Base-by-base conservation (phyloP, 345 rosid species). In the Aegle marmelos region DNA sequence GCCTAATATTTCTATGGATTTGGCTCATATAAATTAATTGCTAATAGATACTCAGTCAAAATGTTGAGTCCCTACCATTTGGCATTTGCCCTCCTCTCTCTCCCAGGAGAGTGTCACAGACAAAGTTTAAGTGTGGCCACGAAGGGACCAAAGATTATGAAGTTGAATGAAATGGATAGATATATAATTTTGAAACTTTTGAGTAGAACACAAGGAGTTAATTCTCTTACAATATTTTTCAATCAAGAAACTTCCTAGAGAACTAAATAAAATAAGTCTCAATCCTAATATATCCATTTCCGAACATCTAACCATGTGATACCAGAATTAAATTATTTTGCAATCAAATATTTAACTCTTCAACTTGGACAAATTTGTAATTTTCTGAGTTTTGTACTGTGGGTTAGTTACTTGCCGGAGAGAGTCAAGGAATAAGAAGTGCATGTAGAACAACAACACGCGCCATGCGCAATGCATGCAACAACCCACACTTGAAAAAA, bases 401-500 rank as follows among this genome's bases (percentile, higher is more conserved):
- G 31, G 8, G 60, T 30, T 33, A 11, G 80, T 54, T 71, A 41
- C 34, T 17, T 9, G 68, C 36, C 66, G 34, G 31, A 34, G 54
- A 31, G 66, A 58, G 24, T n/a, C 17, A 60, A 57, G 45, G 72
- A 84, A 80, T 85, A 83, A 75, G 78, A 87, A 82, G 56, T 78
- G 82, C 82, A 79, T 82, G 85, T 37, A 56, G 62, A 81, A 84
- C 37, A 77, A 75, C 91, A 76, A 75, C 88, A 90, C 87, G 80
- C 86, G 79, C 79, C 88, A 80, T 79, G 79, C 86, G 77, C 79
- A 87, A 79, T 78, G 86, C 89, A 87, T 89, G 92, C 67, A 83
- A 78, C 77, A 65, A 27, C 78, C 80, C 92, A 90, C 86, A 68
- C 87, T 77, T 80, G 16, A 80, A 75, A 72, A 72, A 78, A 59